Evolutionary conservation across 2,329 filamentous ascomycete species (phyloP).

Genomic region (Blumeriella jaapii): DNA sequence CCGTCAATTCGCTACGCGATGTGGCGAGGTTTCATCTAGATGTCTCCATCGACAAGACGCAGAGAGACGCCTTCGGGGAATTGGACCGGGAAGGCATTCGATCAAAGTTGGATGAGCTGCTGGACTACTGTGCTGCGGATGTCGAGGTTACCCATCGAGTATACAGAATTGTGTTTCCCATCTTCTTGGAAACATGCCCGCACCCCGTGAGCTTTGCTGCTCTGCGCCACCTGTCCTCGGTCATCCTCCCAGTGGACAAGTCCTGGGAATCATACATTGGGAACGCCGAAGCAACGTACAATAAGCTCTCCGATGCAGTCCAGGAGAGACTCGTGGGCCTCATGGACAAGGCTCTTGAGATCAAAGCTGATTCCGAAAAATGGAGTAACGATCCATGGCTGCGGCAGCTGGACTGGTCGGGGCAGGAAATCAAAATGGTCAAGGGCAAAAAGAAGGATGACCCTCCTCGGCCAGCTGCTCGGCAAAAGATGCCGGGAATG

Average conservation of each 20-base stretch:
- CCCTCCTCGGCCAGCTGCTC: conserved; percentile 60
- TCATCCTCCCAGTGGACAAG: conserved; percentile 81
- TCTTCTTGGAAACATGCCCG: conserved; percentile 80
- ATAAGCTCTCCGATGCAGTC: conserved; percentile 64
- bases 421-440: conserved; percentile 80
- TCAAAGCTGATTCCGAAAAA: conserved; percentile 56
- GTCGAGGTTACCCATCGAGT: conserved; percentile 86
- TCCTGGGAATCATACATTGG: conserved; percentile 78
- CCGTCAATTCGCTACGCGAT: conserved; percentile 86
- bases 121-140: conserved; percentile 92
- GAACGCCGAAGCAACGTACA: conserved; percentile 78
- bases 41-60: conserved; percentile 80
- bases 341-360: conserved; percentile 63
- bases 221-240: conserved; percentile 80
- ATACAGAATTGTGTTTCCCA: conserved; percentile 87
- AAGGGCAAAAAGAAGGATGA: conserved; percentile 86
- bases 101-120: conserved; percentile 63
- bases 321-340: conserved; percentile 62
- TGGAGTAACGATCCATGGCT: conserved; percentile 84
- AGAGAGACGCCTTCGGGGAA: conserved; percentile 76
- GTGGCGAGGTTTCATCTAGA: conserved; percentile 95
- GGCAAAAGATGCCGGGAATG: conserved; percentile 91
- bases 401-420: conserved; percentile 87
- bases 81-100: conserved; percentile 61
- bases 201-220: conserved; percentile 97